Base-by-base conservation (phyloP, 345 rosid genomes). In the Eucalyptus globulus region DNA sequence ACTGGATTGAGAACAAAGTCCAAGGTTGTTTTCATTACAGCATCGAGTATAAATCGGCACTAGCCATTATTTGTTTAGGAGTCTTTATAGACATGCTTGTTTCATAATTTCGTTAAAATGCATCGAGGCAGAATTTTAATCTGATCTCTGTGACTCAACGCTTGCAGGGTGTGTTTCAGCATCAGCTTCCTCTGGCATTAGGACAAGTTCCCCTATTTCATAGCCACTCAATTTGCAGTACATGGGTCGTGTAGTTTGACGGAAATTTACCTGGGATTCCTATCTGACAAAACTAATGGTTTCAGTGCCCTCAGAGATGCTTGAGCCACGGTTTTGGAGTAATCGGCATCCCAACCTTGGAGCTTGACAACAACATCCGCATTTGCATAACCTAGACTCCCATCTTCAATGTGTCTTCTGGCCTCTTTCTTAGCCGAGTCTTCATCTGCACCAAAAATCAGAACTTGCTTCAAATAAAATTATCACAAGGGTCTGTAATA, bases 301-400 rank as follows among this genome's bases (percentile, higher is more conserved):
- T 96, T 96, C 87, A 97, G 97, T 88, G 97, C 97, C 91, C 98
- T 96, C 88, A 96, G 89, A n/a, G 97, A 94, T 60, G 97, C 97
- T 90, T 94, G 98, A 83, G 97, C 99, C 69, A 95, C 95, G 43
- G 92, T 93, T 90, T 96, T 95, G 67, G 96, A 96, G 89, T 96
- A 95, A 86, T 92, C 93, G 6, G 93, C 90, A 89, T 94, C 95
- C 99, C 99, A 95, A 62, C 99, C 97, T 88, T 95, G 96, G 90
- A 97, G 95, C 96, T 95, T 96, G 67, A 97, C 96, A 69, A 96
- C 97, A 49, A 95, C 97, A 49, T 96, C 99, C 29, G 99, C 97
- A 81, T 96, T 96, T 60, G 98, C 91, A 94, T 96, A 95, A 37
- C 96, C 97, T 53, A 91, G 40, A 86, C 54, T 92, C 49, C 96